Evolutionary conservation across 1,284 basidiomycete species (phyloP).

Genomic region (Naganishia sp.): DNA sequence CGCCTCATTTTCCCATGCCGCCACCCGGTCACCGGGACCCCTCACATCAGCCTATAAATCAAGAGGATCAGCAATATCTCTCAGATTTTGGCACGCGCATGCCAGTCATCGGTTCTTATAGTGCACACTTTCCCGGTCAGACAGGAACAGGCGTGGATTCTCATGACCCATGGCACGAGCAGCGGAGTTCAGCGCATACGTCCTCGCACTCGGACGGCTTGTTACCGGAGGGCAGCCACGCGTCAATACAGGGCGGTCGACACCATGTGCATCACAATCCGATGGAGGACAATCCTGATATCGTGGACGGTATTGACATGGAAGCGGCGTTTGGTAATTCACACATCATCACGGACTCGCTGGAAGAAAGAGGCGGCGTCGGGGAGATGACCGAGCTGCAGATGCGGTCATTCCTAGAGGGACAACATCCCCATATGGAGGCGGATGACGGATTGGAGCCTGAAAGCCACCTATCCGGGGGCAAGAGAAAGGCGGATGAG

Average conservation of each 20-base stretch:
- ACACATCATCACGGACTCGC: constrained; percentile 10
- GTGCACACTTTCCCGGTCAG: constrained; percentile 6
- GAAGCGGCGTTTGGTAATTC: constrained; percentile 25
- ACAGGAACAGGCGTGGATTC: background rate
- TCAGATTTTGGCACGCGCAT: constrained; percentile 14
- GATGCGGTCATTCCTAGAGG: constrained; percentile 11
- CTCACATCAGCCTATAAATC: constrained; percentile 2
- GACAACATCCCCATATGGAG: background rate
- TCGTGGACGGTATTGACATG: constrained; percentile 25
- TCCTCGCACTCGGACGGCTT: background rate
- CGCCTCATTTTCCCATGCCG: constrained; percentile 5
- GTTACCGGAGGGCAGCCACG: background rate
- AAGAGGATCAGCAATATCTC: constrained; percentile 17
- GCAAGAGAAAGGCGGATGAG: constrained; percentile 20
- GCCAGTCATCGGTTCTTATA: constrained; percentile 17
- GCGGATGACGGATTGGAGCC: background rate
- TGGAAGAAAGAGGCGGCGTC: constrained; percentile 4
- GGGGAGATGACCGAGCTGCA: constrained; percentile 15
- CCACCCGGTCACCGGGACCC: background rate
- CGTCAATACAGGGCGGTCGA: background rate
- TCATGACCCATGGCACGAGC: constrained; percentile 19
- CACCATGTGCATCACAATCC: constrained; percentile 3
- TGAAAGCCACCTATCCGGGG: background rate
- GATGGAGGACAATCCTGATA: constrained; percentile 23
- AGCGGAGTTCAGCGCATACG: background rate